These are phyloP conservation scores for Flaveria ramosissima DNA, from an alignment of 129 eudicot genomes.

Conservation along the genomic window DNA sequence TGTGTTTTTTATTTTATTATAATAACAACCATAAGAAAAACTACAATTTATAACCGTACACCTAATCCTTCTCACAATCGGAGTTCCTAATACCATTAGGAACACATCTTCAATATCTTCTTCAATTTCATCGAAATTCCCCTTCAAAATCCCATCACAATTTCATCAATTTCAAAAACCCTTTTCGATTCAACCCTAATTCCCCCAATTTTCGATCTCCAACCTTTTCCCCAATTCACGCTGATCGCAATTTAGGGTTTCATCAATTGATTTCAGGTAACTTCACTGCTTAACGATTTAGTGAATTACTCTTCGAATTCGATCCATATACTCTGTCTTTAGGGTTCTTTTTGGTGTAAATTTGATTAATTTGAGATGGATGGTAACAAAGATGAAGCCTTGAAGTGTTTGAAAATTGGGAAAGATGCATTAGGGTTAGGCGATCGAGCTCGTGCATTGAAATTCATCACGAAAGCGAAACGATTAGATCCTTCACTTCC, in stretches of 20 bases:
- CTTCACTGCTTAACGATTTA: neutral
- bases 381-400: slow-evolving; percentile 87
- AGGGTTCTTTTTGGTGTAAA: neutral
- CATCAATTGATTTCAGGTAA: slow-evolving; percentile 24
- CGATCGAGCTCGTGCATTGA: slow-evolving; percentile 61
- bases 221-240: neutral
- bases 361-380: slow-evolving; percentile 50
- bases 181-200: neutral
- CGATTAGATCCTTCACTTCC: slow-evolving; percentile 70
- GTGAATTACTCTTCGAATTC: neutral
- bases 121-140: neutral
- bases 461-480: slow-evolving; percentile 67
- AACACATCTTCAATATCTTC: neutral
- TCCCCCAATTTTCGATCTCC: neutral
- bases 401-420: slow-evolving; percentile 67
- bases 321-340: neutral
- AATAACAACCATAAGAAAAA: too few species aligned
- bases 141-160: neutral
- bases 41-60: slow-evolving; percentile 6
- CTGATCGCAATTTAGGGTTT: slow-evolving; percentile 2
- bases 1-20: too few species aligned
- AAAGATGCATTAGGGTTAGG: slow-evolving; percentile 58
- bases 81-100: slow-evolving; percentile 13
- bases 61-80: slow-evolving; percentile 7
- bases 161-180: neutral